Evolutionary conservation across 169 alveolate species (phyloP), one percentile per base, ranked within the genome.

Genomic region (Cryptosporidium canis): DNA sequence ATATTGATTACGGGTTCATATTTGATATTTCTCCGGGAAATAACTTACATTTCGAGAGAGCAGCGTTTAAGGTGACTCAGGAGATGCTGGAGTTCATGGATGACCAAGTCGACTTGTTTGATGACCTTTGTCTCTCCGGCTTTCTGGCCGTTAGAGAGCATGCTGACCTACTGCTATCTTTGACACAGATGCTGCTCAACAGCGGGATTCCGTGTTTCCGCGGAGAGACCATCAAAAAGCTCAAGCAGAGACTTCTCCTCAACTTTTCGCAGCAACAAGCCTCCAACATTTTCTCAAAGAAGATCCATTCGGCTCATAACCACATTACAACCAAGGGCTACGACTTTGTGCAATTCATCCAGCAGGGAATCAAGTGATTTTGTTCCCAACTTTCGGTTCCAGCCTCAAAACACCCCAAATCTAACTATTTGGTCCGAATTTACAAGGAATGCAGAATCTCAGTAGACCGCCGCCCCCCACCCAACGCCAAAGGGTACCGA

Each of bases 1-100:
- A 98, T 93, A 98, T 98, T 58, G 99, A 98, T 92, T 98, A 97
- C 85, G 99, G 99, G 29, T 98, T 97, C 90, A 96, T 98, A 31
- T 96, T 98, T 72, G 99, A 96, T 68, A 92, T 96, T 37, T 95
- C 98, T 33, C 99, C 99, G 0, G 99, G 98, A 2, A 96, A 96
- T 33, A 98, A 98, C 90, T 92, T 98, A 92, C 93, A 95, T 44
- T 97, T 97, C 90, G 99, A 98, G 92, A 94, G 95, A 66, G 99
- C 99, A 24, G 98, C 97, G 45, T 98, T 98, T 91, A 98, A 98
- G 90, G 92, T 97, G 33, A 97, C 99, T 18, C 93, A 95, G 91
- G 99, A 98, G 90, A 97, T 98, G 99, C 95, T 95, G 33, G 95
- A 94, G 35, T 93, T 98, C 29, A 92, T 98, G 96, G 99, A 98